phyloP scores from a whole-genome alignment of 2,329 filamentous ascomycete genomes.

The Colletotrichum siamense region DNA sequence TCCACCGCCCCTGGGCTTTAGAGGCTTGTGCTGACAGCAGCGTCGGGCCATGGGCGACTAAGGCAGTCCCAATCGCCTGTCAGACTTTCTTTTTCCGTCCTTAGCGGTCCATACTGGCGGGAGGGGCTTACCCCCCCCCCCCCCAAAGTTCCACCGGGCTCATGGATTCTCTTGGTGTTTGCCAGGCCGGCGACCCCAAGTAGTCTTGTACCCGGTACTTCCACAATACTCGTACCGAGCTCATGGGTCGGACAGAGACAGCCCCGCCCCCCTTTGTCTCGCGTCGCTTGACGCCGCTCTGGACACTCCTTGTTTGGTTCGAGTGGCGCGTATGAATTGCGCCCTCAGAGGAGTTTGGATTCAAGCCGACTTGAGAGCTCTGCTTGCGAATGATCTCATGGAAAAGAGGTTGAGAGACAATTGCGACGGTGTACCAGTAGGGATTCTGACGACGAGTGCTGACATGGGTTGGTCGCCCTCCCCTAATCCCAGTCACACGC shows the following conservation, averaged over 20 bases:
- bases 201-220: constrained; percentile 1
- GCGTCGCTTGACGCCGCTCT: not conserved
- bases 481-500: not conserved
- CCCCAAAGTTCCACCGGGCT: constrained; percentile 7
- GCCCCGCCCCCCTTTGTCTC: constrained; percentile 19
- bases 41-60: constrained; percentile 11
- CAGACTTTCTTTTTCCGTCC: constrained; percentile 24
- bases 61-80: constrained; percentile 21
- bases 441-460: not conserved
- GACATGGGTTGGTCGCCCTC: not conserved
- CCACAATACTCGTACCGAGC: constrained; percentile 12
- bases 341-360: not conserved
- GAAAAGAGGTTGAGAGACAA: not conserved
- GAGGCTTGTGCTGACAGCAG: constrained; percentile 19
- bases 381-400: not conserved
- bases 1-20: constrained; percentile 6
- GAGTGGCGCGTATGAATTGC: not conserved
- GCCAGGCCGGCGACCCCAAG: not conserved
- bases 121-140: constrained; percentile 10
- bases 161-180: constrained; percentile 12
- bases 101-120: constrained; percentile 25
- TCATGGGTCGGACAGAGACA: constrained; percentile 22
- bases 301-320: not conserved
- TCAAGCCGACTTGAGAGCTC: not conserved
- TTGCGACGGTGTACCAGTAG: not conserved